Conservation (phyloP, 768 basidiomycete genomes). For the Russula emetica region DNA sequence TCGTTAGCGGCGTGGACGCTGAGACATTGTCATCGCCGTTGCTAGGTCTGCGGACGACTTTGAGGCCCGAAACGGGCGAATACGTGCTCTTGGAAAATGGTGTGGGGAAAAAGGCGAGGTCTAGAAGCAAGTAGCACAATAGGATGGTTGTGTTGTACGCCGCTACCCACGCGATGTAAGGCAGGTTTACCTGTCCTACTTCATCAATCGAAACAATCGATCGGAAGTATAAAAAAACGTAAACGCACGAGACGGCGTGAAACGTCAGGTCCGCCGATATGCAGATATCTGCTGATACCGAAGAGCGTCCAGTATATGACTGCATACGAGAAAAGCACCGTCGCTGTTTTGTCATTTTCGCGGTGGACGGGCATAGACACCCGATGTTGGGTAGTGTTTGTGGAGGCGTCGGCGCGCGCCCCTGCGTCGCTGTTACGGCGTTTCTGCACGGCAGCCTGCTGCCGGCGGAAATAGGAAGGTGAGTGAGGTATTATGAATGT, state of each 20-base stretch:
- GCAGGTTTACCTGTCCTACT: constrained; percentile 65
- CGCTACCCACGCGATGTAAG: constrained; percentile 85
- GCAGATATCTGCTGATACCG: constrained; percentile 35
- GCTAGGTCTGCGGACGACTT: constrained; percentile 29
- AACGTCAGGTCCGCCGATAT: constrained; percentile 40
- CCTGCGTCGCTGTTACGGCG: constrained; percentile 28
- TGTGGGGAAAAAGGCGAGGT: constrained; percentile 61
- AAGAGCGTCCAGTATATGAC: constrained; percentile 74
- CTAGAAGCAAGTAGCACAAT: constrained; percentile 72
- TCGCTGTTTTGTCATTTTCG: constrained; percentile 67
- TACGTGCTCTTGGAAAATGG: constrained; percentile 36
- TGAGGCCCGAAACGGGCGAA: constrained; percentile 37
- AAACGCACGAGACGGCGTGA: constrained; percentile 59
- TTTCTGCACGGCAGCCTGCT: constrained; percentile 34
- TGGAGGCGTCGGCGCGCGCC: constrained; percentile 16
- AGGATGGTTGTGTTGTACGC: constrained; percentile 88
- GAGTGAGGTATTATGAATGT: constrained; percentile 75
- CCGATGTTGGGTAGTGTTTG: not conserved
- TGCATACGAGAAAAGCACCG: constrained; percentile 72
- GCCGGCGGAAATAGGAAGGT: constrained; percentile 64
- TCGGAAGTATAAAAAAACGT: not conserved
- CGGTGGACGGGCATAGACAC: constrained; percentile 37
- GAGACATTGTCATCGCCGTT: not conserved
- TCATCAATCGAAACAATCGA: not conserved
- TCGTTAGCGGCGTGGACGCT: constrained; percentile 20